Conservation (phyloP, 2,329 filamentous ascomycete species). For the Lecanicillium sp. region DNA sequence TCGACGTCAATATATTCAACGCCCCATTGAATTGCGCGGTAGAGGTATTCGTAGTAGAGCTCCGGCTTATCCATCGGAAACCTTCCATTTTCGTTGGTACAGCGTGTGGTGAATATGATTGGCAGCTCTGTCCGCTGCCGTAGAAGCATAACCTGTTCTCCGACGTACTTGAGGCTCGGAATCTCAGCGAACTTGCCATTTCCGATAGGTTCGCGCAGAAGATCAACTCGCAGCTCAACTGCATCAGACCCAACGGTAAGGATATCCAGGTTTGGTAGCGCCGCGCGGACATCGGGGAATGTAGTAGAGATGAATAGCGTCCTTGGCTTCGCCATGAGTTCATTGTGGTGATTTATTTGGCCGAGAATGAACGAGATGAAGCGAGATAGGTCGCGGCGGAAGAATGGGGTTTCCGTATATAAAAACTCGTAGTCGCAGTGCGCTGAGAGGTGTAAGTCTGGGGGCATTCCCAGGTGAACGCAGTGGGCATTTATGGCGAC, state of each 20-base stretch:
- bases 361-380: conserved; percentile 75
- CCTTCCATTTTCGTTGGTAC: conserved; percentile 71
- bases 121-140: conserved; percentile 78
- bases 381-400: conserved; percentile 67
- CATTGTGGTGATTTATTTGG: conserved; percentile 70
- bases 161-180: conserved; percentile 76
- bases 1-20: conserved; percentile 88
- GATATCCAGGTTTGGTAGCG: conserved; percentile 78
- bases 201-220: conserved; percentile 63
- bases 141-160: conserved; percentile 77
- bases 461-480: conserved; percentile 61
- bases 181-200: conserved; percentile 57
- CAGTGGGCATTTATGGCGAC: conserved; percentile 72
- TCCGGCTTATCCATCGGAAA: conserved; percentile 77
- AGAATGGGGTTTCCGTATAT: conserved; percentile 65
- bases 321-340: conserved; percentile 67
- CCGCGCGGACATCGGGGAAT: conserved; percentile 76
- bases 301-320: conserved; percentile 85
- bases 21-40: conserved; percentile 79
- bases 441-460: conserved; percentile 57
- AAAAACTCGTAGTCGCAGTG: conserved; percentile 81
- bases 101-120: conserved; percentile 84
- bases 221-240: conserved; percentile 76
- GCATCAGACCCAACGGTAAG: conserved; percentile 80
- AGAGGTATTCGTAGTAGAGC: conserved; percentile 72